A percentile compares a stretch with the other conserved stretches of the same genome.
phyloP scores from a whole-genome alignment of 768 basidiomycete genomes.

The Hygrophorus pudorinus region DNA sequence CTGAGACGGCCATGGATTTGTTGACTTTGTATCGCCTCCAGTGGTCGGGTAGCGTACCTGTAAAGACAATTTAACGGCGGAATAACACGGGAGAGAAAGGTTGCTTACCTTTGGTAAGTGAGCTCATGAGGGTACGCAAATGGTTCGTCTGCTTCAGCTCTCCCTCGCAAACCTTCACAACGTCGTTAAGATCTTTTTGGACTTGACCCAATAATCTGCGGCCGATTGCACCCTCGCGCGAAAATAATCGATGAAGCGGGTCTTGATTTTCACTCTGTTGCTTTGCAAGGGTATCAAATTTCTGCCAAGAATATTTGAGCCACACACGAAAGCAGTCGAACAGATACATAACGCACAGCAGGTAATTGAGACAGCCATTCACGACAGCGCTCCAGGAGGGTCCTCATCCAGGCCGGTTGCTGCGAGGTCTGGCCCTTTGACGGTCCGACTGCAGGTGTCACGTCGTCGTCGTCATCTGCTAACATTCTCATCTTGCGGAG shows the following conservation, averaged over 20 bases:
- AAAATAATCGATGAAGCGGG: conserved; percentile 83
- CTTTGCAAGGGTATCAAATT: conserved; percentile 53
- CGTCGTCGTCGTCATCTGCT: conserved; percentile 76
- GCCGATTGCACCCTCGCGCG: conserved; percentile 78
- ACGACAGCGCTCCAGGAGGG: conserved; percentile 67
- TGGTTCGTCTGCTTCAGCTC: conserved; percentile 94
- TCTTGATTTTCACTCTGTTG: conserved; percentile 66
- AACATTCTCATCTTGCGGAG: conserved; percentile 90
- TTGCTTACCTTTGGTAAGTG: conserved; percentile 72
- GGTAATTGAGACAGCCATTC: conserved; percentile 80
- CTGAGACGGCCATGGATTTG: conserved; percentile 69
- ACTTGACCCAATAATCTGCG: conserved; percentile 71
- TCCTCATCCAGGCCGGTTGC: conserved; percentile 94
- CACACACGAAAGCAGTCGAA: neutral
- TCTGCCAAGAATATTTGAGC: conserved; percentile 27
- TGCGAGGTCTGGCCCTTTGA: conserved; percentile 57
- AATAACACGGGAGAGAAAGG: neutral
- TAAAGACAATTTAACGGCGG: neutral
- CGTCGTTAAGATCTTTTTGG: conserved; percentile 68
- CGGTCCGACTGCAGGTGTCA: conserved; percentile 37
- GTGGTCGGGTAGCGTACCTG: conserved; percentile 80
- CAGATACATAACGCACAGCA: conserved; percentile 34
- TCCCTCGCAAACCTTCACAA: conserved; percentile 79
- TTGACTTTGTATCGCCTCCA: conserved; percentile 89
- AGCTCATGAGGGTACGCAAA: conserved; percentile 82